Evolutionary conservation across 2,329 filamentous ascomycete species (phyloP).

Genomic region (Talaromyces funiculosus): DNA sequence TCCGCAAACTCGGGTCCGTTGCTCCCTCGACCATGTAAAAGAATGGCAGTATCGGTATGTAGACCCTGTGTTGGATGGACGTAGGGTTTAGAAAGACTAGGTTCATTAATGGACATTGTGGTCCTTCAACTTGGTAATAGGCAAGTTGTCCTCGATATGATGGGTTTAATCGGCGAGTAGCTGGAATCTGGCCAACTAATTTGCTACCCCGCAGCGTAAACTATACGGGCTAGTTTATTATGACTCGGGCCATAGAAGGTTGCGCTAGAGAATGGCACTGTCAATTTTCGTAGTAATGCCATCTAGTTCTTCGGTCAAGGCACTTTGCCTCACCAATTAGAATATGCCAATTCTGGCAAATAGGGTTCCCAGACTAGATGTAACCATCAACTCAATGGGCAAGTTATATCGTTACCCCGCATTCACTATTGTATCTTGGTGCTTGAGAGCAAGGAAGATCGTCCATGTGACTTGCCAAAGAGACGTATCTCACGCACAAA

Average conservation of each 20-base stretch:
- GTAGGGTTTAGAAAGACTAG: conserved; percentile 10
- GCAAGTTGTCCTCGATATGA: background rate
- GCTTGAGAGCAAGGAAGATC: background rate
- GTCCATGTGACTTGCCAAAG: background rate
- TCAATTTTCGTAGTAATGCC: no score
- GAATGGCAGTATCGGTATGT: conserved; percentile 13
- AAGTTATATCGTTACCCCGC: background rate
- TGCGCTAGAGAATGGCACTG: background rate
- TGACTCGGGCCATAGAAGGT: background rate
- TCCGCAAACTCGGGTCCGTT: conserved; percentile 13
- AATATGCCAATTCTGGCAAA: background rate
- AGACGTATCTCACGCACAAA: background rate
- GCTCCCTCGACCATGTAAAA: conserved; percentile 14
- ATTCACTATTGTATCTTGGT: background rate
- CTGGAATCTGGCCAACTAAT: background rate
- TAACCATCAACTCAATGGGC: background rate
- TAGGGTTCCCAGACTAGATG: background rate
- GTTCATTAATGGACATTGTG: background rate
- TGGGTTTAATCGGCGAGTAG: background rate
- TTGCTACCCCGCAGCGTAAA: background rate
- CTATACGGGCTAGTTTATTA: background rate
- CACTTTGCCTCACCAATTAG: no score
- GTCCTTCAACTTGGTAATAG: background rate
- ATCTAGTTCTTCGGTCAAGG: no score
- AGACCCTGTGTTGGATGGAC: conserved; percentile 17